Evolutionary conservation across 306 rosid genomes (phyloP), one percentile per base, ranked within the genome.

Genomic region (Vigna mungo): DNA sequence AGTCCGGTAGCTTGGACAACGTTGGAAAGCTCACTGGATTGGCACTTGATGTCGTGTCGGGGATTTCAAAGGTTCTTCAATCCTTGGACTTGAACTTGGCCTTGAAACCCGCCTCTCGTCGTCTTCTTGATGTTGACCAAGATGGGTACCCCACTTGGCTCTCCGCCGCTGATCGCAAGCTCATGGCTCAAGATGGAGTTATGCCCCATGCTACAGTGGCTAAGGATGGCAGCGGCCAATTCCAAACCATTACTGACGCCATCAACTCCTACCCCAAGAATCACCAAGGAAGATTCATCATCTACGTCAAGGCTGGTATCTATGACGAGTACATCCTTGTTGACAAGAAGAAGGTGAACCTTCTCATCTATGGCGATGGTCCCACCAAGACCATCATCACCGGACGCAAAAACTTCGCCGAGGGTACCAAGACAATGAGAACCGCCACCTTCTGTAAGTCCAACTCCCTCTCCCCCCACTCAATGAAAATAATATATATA

Each of bases 331-430:
- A 83, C 71, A 47, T 88, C 14, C 23, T 1, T 0, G 67, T 93
- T 27, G 73, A 70, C 15, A 74, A 84, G 18, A 37, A 51, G 7
- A 72, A 48, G 75, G 6, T 0, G 1, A 87, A 93, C 21, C 52
- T 93, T 17, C 63, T 83, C 60, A 79, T 93, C 80, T 91, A 87
- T 23, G 98, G 96, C 1, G 98, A 93, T 66, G 97, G 90, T 27
- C 81, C 90, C 3, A 76, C 80, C 9, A 78, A 23, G 51, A 93
- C 93, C 77, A 71, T 91, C 4, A 83, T 93, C 80, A 91, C 90
- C 1, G 97, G 98, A 1, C 48, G 59, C 5, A 87, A 83, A 59
- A 81, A 84, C 83, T 9, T 17, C 43, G 6, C 58, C 8, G 78
- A 32, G 6, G 84, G 92, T 17, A 2, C 66, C 55, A 49, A 77